Percentiles rank a stretch among this genome's conserved stretches.
Evolutionary conservation across 352 stramenopile genomes (phyloP).

Genomic region (Albugo candida): DNA sequence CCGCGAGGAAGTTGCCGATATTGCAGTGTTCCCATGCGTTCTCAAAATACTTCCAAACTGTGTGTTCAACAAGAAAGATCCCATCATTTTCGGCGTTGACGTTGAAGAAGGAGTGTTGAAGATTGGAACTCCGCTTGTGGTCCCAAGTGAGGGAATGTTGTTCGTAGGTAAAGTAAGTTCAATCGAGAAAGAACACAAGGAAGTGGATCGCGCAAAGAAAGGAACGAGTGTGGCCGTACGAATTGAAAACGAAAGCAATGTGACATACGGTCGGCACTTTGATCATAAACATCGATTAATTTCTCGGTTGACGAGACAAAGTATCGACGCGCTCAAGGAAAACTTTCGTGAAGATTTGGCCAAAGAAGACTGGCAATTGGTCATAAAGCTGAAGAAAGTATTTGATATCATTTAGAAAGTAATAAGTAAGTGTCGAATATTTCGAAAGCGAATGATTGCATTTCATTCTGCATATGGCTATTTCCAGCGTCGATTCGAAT

Average conservation of each 20-base stretch:
- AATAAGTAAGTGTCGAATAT: too few relatives aligned
- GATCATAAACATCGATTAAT: conserved; percentile 83
- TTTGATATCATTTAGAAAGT: conserved; percentile 91
- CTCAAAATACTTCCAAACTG: conserved; percentile 95
- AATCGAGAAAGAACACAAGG: conserved; percentile 93
- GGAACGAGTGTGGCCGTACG: conserved; percentile 88
- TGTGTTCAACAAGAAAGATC: conserved; percentile 99
- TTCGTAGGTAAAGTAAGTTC: conserved; percentile 90
- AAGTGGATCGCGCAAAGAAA: conserved; percentile 89
- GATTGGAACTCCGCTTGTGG: conserved; percentile 91
- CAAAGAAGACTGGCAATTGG: conserved; percentile 95
- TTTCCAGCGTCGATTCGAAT: too few relatives aligned
- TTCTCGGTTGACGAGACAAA: conserved; percentile 73
- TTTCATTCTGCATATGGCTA: too few relatives aligned
- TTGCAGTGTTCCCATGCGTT: conserved; percentile 90
- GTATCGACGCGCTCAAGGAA: conserved; percentile 96
- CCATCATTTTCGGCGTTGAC: conserved; percentile 97
- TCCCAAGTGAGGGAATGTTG: conserved; percentile 46
- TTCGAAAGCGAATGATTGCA: too few relatives aligned
- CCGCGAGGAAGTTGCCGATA: conserved; percentile 79
- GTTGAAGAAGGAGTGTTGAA: conserved; percentile 95
- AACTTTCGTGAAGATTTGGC: conserved; percentile 97
- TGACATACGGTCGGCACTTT: conserved; percentile 97
- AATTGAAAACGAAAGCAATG: conserved; percentile 89
- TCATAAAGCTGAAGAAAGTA: conserved; percentile 99